Evolutionary conservation across 139 green algal genomes (phyloP).

Genomic region (Micromonas commoda): DNA sequence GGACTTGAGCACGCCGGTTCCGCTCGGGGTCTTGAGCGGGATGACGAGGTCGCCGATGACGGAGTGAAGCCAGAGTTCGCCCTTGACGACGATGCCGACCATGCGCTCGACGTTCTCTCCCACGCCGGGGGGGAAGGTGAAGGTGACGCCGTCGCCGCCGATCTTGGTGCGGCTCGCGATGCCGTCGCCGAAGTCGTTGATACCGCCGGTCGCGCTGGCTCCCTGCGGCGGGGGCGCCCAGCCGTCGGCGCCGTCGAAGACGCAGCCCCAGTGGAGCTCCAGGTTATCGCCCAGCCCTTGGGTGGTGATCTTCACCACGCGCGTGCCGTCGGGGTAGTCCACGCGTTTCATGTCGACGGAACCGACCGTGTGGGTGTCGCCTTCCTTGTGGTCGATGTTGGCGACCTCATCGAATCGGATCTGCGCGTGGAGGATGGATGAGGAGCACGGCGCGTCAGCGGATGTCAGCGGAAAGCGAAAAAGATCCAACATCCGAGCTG

Average conservation of each 20-base stretch:
- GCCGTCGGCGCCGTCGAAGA: neutral
- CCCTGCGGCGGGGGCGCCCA: neutral
- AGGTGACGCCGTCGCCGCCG: neutral
- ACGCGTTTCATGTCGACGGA: neutral
- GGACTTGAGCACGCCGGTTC: neutral
- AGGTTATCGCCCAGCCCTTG: neutral
- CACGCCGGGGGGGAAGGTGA: neutral
- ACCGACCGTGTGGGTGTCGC: too few relatives aligned
- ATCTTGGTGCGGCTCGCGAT: constrained; percentile 12
- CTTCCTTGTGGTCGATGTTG: neutral
- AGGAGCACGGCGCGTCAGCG: neutral
- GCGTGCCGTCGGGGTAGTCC: neutral
- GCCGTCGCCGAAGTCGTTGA: constrained; percentile 13
- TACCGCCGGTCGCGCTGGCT: neutral
- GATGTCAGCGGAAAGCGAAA: too few relatives aligned
- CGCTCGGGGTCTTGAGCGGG: neutral
- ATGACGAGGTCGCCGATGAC: constrained; percentile 14
- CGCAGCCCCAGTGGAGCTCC: constrained; percentile 17
- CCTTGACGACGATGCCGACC: constrained; percentile 23
- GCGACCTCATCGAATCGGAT: neutral
- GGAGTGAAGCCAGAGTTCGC: constrained; percentile 27
- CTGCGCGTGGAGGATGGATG: neutral
- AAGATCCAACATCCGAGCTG: too few relatives aligned
- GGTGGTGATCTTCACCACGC: neutral
- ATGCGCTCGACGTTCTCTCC: constrained; percentile 2